Conservation (phyloP, 768 basidiomycete genomes). For the Mycena latifolia region DNA sequence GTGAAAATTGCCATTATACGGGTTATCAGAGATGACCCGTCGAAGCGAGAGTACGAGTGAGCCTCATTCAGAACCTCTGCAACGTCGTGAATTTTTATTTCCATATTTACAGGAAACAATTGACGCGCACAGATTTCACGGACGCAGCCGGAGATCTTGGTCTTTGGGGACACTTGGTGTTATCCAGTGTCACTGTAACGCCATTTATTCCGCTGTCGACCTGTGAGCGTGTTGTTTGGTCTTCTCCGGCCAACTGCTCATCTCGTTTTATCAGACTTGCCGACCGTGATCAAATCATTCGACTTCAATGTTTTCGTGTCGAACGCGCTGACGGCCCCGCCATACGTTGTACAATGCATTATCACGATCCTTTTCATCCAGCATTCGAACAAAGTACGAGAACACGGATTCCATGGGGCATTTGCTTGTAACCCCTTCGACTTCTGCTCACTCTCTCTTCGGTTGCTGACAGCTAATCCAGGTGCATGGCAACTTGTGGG, state of each 20-base stretch:
- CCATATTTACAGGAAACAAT: conserved; percentile 42
- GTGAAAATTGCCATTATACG: conserved; percentile 51
- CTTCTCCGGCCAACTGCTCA: not conserved
- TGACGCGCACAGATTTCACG: conserved; percentile 50
- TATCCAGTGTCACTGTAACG: conserved; percentile 52
- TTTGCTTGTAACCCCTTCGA: conserved; percentile 45
- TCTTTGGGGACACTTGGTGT: conserved; percentile 50
- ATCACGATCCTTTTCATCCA: conserved; percentile 46
- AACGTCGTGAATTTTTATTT: not conserved
- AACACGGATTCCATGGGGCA: conserved; percentile 51
- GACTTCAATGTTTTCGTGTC: conserved; percentile 51
- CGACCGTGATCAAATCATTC: conserved; percentile 54
- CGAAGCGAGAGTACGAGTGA: conserved; percentile 54
- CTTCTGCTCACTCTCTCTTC: too few species aligned
- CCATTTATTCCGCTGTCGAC: conserved; percentile 51
- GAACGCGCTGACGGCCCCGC: conserved; percentile 53
- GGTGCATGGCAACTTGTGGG: conserved; percentile 53
- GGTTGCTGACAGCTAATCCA: conserved; percentile 29
- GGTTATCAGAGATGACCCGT: conserved; percentile 52
- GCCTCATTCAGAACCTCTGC: conserved; percentile 10
- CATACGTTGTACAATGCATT: conserved; percentile 52
- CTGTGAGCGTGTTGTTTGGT: conserved; percentile 44
- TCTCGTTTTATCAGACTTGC: conserved; percentile 47
- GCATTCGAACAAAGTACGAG: conserved; percentile 48
- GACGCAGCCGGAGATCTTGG: conserved; percentile 51